A percentile compares a stretch with the other conserved stretches of the same genome.
phyloP scores from a whole-genome alignment of 805 yeast genomes.

The Yarrowia osloensis region DNA sequence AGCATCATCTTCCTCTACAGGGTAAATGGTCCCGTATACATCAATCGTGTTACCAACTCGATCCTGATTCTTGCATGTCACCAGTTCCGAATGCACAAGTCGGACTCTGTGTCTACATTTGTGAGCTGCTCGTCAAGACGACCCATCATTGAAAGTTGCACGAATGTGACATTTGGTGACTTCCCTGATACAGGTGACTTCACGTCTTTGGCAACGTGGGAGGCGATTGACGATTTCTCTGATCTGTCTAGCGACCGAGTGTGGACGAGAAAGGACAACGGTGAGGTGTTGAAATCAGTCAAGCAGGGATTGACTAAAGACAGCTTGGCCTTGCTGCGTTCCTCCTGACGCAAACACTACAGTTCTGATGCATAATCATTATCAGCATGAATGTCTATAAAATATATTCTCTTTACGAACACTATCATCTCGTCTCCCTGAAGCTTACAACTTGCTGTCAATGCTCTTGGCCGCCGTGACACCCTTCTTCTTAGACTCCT shows the following conservation, averaged over 20 bases:
- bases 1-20: background rate
- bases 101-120: background rate
- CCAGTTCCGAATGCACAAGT: conserved; percentile 28
- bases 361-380: background rate
- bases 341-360: too few relatives aligned
- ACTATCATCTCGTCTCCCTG: background rate
- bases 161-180: conserved; percentile 8
- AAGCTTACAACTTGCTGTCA: background rate
- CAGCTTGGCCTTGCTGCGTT: background rate
- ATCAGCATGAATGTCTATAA: background rate
- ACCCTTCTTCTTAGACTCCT: conserved; percentile 19
- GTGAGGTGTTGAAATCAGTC: background rate
- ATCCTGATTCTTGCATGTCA: conserved; percentile 11
- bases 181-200: background rate
- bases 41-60: conserved; percentile 1
- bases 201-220: background rate
- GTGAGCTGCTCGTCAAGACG: conserved; percentile 16
- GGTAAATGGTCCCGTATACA: conserved; percentile 10
- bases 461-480: conserved; percentile 4
- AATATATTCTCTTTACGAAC: background rate
- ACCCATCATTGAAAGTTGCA: conserved; percentile 15
- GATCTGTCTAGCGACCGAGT: background rate
- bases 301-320: background rate
- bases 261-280: background rate
- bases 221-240: conserved; percentile 8